Evolutionary conservation across 139 green algal species (phyloP).

Genomic region (Tetradesmus lagerheimii): DNA sequence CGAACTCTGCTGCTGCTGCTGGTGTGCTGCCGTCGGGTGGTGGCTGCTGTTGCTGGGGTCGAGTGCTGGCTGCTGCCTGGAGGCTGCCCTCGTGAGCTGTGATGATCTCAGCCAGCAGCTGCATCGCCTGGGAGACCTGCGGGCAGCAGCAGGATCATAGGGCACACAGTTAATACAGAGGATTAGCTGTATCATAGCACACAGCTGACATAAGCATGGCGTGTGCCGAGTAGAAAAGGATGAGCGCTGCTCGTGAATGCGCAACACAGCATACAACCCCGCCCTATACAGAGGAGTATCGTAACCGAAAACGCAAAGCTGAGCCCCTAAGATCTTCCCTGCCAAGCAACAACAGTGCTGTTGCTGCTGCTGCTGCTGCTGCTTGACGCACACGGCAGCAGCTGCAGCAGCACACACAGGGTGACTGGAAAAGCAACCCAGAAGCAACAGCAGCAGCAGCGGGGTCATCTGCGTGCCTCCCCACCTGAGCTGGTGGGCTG

Average conservation of each 20-base stretch:
- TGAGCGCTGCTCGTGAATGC: too few relatives aligned
- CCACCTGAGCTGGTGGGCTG: slow-evolving; percentile 72
- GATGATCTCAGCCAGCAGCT: slow-evolving; percentile 75
- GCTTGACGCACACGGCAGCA: not conserved
- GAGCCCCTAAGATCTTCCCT: too few relatives aligned
- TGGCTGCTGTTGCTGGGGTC: not conserved
- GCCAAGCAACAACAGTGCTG: too few relatives aligned
- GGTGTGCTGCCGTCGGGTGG: not conserved
- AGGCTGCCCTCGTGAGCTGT: slow-evolving; percentile 71
- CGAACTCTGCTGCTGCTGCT: not conserved
- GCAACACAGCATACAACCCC: too few relatives aligned
- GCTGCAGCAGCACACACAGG: not conserved
- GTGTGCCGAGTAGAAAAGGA: too few relatives aligned
- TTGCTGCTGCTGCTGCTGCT: too few relatives aligned
- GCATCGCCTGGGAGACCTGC: slow-evolving; percentile 75
- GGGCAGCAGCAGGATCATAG: not conserved
- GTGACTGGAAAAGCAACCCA: not conserved
- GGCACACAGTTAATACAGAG: too few relatives aligned
- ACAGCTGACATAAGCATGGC: not conserved
- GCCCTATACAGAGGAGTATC: too few relatives aligned
- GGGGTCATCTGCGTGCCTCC: not conserved
- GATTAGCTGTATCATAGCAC: not conserved
- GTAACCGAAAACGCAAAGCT: too few relatives aligned
- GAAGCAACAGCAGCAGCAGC: not conserved
- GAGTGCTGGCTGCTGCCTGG: slow-evolving; percentile 23